Evolutionary conservation across 352 stramenopile genomes (phyloP).

Genomic region (Pythium folliculosum): DNA sequence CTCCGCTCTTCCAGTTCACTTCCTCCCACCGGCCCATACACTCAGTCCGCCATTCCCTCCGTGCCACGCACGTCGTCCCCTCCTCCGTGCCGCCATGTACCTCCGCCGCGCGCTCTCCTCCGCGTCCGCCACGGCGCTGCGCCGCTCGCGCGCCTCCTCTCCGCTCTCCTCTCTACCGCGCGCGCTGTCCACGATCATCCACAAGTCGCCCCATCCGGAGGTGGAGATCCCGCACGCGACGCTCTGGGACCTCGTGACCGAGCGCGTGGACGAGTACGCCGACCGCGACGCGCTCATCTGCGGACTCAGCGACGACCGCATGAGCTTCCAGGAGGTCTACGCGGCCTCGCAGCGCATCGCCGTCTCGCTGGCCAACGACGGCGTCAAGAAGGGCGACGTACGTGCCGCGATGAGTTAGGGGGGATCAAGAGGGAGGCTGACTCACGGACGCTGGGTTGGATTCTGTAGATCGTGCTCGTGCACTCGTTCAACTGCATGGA

Average conservation of each 20-base stretch:
- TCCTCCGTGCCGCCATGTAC: background rate
- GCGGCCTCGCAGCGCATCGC: slow-evolving; percentile 42
- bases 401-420: no score
- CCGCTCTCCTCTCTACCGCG: slow-evolving; percentile 8
- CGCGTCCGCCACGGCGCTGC: slow-evolving; percentile 7
- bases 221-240: slow-evolving; percentile 53
- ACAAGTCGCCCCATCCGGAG: slow-evolving; percentile 53
- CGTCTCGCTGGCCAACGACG: slow-evolving; percentile 44
- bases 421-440: no score
- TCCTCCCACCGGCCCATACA: background rate
- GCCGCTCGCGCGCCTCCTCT: slow-evolving; percentile 24
- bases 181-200: slow-evolving; percentile 51
- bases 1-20: no score
- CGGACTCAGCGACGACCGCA: slow-evolving; percentile 49
- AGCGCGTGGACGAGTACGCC: slow-evolving; percentile 37
- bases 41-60: slow-evolving; percentile 12
- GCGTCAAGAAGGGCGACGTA: slow-evolving; percentile 56
- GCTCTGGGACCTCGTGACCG: slow-evolving; percentile 52
- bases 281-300: slow-evolving; percentile 61
- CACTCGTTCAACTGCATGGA: slow-evolving; percentile 46
- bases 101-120: slow-evolving; percentile 18
- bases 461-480: slow-evolving; percentile 22
- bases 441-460: no score
- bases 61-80: background rate
- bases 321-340: slow-evolving; percentile 57